Conservation (phyloP, 495 filamentous ascomycete species). For the Neurospora sp. region DNA sequence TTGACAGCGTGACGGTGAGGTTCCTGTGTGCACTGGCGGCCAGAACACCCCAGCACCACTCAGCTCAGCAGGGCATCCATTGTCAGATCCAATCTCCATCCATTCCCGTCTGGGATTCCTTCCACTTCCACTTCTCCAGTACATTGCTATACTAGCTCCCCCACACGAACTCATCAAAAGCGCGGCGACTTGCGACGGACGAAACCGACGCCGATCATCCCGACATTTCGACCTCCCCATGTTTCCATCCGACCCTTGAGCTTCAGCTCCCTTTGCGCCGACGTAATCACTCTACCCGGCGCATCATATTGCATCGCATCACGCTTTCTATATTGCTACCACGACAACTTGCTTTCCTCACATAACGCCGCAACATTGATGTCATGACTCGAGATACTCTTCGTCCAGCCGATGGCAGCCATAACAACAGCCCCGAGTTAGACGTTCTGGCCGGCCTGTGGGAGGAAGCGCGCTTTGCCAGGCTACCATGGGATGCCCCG, state of each 20-base stretch:
- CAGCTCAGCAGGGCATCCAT: too few species aligned
- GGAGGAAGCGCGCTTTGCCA: constrained; percentile 40
- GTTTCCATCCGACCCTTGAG: neutral
- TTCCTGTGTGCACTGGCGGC: neutral
- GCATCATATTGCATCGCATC: constrained; percentile 1
- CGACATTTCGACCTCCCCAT: neutral
- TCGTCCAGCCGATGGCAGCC: constrained; percentile 25
- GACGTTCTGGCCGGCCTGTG: constrained; percentile 39
- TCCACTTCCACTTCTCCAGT: neutral
- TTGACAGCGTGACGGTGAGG: neutral
- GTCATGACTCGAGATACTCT: constrained; percentile 44
- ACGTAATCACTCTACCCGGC: neutral
- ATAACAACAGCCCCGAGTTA: constrained; percentile 11
- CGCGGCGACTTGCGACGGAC: neutral
- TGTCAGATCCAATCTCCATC: neutral
- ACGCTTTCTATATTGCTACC: neutral
- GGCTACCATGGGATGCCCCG: constrained; percentile 42
- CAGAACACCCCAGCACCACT: neutral
- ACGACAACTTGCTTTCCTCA: neutral
- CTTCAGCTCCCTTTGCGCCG: neutral
- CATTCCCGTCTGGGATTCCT: neutral
- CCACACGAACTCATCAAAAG: neutral
- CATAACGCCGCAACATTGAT: constrained; percentile 18
- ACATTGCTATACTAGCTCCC: neutral
- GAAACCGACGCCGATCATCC: neutral